phyloP scores from a whole-genome alignment of 495 filamentous ascomycete species.

The Tetracladium setigerum region DNA sequence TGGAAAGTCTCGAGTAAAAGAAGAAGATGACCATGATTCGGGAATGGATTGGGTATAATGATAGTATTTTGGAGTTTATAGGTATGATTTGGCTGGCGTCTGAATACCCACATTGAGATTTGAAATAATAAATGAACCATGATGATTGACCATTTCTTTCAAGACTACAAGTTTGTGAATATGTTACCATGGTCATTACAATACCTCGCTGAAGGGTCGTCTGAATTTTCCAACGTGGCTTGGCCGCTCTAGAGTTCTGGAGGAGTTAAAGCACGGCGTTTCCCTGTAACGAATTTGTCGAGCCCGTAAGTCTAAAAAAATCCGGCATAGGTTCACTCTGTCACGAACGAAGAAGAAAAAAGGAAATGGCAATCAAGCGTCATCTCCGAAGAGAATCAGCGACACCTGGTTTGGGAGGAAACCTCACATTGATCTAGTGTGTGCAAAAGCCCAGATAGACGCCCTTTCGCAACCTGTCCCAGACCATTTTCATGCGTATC shows the following conservation, averaged over 20 bases:
- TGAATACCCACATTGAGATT: too few species aligned
- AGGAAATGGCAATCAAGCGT: constrained; percentile 85
- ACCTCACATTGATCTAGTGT: constrained; percentile 55
- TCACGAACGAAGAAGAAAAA: constrained; percentile 7
- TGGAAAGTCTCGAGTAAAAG: constrained; percentile 4
- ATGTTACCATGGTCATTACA: too few species aligned
- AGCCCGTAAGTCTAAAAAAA: too few species aligned
- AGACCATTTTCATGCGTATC: constrained; percentile 18
- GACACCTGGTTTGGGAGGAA: constrained; percentile 74
- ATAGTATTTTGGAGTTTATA: constrained; percentile 9
- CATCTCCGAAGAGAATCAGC: constrained; percentile 68
- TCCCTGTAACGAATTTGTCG: too few species aligned
- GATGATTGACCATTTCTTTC: too few species aligned
- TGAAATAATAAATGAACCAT: too few species aligned
- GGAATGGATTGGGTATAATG: constrained; percentile 14
- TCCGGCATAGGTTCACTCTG: not conserved
- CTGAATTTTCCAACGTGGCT: too few species aligned
- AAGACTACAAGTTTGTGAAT: too few species aligned
- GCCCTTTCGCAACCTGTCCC: constrained; percentile 39
- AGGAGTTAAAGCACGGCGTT: too few species aligned
- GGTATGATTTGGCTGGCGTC: too few species aligned
- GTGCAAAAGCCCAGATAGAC: constrained; percentile 38
- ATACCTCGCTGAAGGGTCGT: too few species aligned
- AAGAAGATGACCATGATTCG: constrained; percentile 2
- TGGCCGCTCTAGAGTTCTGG: too few species aligned